Evolutionary conservation across 2,329 filamentous ascomycete species (phyloP).

Genomic region (Fonsecaea erecta): DNA sequence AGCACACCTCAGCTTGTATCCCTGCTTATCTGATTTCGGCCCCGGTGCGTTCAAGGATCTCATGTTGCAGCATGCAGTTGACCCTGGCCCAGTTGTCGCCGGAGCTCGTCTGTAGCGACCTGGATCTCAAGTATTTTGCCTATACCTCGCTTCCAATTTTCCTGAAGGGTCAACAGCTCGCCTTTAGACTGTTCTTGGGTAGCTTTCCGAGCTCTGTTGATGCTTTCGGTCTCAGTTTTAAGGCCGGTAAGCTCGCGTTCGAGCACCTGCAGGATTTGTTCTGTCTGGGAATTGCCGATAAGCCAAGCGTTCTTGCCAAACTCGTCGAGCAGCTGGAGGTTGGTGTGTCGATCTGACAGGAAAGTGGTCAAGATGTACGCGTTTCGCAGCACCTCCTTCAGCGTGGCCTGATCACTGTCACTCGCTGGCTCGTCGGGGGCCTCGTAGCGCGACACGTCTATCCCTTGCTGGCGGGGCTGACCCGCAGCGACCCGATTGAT

Average conservation of each 20-base stretch:
- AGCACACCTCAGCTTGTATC: neutral
- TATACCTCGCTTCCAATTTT: constrained; percentile 78
- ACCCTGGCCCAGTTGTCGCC: constrained; percentile 68
- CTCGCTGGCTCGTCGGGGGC: constrained; percentile 64
- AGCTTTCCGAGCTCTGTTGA: constrained; percentile 71
- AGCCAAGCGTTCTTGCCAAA: constrained; percentile 93
- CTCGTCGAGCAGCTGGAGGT: constrained; percentile 74
- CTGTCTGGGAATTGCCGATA: constrained; percentile 77
- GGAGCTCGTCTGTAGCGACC: constrained; percentile 75
- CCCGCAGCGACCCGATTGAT: constrained; percentile 68
- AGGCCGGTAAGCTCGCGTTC: constrained; percentile 75
- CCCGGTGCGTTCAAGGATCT: constrained; percentile 2
- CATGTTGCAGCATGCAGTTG: constrained; percentile 18
- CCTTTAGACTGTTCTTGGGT: constrained; percentile 72
- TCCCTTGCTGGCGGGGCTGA: constrained; percentile 62
- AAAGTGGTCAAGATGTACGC: constrained; percentile 65
- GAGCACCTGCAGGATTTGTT: constrained; percentile 69
- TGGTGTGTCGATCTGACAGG: constrained; percentile 60
- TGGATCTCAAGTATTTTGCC: constrained; percentile 83
- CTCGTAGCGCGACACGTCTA: constrained; percentile 85
- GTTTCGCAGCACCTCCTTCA: constrained; percentile 57
- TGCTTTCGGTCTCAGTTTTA: constrained; percentile 71
- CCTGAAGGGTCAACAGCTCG: constrained; percentile 75
- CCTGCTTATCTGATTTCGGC: constrained; percentile 15
- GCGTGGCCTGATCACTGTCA: constrained; percentile 45